Conservation (phyloP, 73 alveolate species). For the Blepharisma japonicum region DNA sequence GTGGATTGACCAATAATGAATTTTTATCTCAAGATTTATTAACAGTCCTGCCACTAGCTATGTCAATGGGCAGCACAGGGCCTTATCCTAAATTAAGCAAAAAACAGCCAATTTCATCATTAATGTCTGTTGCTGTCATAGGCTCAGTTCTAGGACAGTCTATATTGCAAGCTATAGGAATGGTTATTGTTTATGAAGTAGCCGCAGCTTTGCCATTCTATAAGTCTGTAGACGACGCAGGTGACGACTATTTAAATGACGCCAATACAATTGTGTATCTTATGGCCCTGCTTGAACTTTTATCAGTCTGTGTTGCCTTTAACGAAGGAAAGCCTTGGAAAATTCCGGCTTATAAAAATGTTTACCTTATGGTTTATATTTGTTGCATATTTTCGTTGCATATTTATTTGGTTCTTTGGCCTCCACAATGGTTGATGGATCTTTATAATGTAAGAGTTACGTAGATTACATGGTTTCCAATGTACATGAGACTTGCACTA, state of each 20-base stretch:
- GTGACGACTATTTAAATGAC: slow-evolving; percentile 13
- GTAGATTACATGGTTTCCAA: too few relatives aligned
- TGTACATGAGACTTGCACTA: too few relatives aligned
- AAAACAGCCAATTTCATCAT: slow-evolving; percentile 20
- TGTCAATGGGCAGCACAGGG: slow-evolving; percentile 1
- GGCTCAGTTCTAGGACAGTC: slow-evolving; percentile 5
- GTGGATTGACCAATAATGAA: not conserved
- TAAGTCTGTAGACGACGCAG: slow-evolving; percentile 19
- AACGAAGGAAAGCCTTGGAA: slow-evolving; percentile 84
- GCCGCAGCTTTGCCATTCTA: not conserved
- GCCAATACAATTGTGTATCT: slow-evolving; percentile 39
- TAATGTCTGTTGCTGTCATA: slow-evolving; percentile 9
- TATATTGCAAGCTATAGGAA: slow-evolving; percentile 28
- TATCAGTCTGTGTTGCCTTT: slow-evolving; percentile 71
- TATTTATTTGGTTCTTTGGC: too few relatives aligned
- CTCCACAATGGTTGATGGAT: too few relatives aligned
- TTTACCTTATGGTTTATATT: slow-evolving; percentile 42
- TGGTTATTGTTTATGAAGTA: not conserved
- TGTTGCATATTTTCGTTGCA: too few relatives aligned
- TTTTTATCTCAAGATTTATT: slow-evolving; percentile 1
- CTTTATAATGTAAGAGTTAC: too few relatives aligned
- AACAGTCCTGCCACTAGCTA: slow-evolving; percentile 9
- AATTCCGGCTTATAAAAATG: slow-evolving; percentile 71
- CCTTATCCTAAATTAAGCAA: not conserved
- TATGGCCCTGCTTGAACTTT: slow-evolving; percentile 66